These are phyloP conservation scores for Suzukiozyma palmioleophila DNA, from an alignment of 1,139 yeast genomes.

Conservation along the genomic window DNA sequence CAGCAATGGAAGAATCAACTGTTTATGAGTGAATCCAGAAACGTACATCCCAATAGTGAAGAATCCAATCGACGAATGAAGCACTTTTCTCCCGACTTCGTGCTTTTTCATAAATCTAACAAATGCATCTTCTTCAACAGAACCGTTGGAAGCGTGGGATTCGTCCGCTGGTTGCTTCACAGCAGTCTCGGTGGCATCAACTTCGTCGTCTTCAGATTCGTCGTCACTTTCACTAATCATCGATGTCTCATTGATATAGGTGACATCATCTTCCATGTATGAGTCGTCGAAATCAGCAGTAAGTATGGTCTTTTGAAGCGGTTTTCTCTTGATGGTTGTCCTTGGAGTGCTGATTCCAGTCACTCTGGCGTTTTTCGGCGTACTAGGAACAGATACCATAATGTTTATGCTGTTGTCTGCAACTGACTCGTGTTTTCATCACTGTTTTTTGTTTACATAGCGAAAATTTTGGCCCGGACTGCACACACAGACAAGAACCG, in stretches of 20 bases:
- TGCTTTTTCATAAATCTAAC: conserved; percentile 56
- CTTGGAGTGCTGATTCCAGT: conserved; percentile 9
- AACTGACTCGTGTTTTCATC: too few species aligned
- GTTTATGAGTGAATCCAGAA: conserved; percentile 49
- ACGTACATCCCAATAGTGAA: conserved; percentile 72
- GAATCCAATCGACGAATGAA: conserved; percentile 87
- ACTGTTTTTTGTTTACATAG: too few species aligned
- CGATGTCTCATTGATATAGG: conserved; percentile 27
- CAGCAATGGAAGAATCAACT: conserved; percentile 56
- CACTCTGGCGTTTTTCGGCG: conserved; percentile 9
- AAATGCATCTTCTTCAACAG: conserved; percentile 9
- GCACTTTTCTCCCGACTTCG: conserved; percentile 80
- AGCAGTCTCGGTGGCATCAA: conserved; percentile 7
- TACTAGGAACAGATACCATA: conserved; percentile 7
- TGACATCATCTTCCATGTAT: conserved; percentile 35
- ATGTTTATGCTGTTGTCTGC: background rate
- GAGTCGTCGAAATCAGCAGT: conserved; percentile 25
- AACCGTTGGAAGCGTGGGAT: background rate
- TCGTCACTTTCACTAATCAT: conserved; percentile 17
- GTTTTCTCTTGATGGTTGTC: conserved; percentile 10
- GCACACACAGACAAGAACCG: too few species aligned
- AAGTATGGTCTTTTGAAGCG: conserved; percentile 19
- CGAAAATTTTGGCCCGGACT: too few species aligned
- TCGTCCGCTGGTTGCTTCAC: conserved; percentile 4
- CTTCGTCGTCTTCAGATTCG: conserved; percentile 13